Evolutionary conservation across 1,139 yeast genomes (phyloP).

Genomic region (Pichia sp.): DNA sequence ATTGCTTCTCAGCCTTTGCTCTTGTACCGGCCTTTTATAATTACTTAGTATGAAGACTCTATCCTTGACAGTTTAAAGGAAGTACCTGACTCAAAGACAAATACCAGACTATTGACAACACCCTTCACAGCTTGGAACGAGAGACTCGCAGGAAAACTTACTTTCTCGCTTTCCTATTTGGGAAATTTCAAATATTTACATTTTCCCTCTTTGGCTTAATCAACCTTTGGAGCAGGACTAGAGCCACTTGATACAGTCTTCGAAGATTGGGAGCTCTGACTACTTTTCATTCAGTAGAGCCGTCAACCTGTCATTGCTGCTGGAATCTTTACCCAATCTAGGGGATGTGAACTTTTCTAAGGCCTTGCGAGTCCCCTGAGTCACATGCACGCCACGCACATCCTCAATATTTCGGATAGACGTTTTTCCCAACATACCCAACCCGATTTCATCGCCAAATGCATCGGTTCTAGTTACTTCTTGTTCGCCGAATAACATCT

Average conservation of each 20-base stretch:
- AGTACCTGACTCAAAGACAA: neutral
- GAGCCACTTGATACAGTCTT: neutral
- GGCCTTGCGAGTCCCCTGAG: slow-evolving; percentile 51
- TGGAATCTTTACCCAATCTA: neutral
- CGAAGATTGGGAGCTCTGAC: neutral
- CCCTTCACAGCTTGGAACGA: neutral
- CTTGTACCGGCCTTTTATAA: too few relatives aligned
- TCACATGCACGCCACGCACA: slow-evolving; percentile 42
- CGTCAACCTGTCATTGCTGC: neutral
- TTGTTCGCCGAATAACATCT: slow-evolving; percentile 74
- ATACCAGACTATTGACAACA: neutral
- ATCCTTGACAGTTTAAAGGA: neutral
- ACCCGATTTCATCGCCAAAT: slow-evolving; percentile 76
- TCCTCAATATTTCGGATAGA: slow-evolving; percentile 35
- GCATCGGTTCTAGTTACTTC: slow-evolving; percentile 62
- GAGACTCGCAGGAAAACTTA: neutral
- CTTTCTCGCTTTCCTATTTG: slow-evolving; percentile 6
- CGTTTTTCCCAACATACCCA: slow-evolving; percentile 61
- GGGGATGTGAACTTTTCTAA: slow-evolving; percentile 29
- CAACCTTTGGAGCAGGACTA: neutral
- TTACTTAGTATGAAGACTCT: neutral
- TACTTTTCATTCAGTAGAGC: neutral
- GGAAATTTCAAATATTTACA: slow-evolving; percentile 10
- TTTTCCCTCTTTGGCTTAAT: slow-evolving; percentile 10
- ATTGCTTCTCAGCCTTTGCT: too few relatives aligned